Percentiles rank a stretch among this genome's conserved stretches.
phyloP scores from a whole-genome alignment of 345 rosid genomes.

The Arabis alpina region DNA sequence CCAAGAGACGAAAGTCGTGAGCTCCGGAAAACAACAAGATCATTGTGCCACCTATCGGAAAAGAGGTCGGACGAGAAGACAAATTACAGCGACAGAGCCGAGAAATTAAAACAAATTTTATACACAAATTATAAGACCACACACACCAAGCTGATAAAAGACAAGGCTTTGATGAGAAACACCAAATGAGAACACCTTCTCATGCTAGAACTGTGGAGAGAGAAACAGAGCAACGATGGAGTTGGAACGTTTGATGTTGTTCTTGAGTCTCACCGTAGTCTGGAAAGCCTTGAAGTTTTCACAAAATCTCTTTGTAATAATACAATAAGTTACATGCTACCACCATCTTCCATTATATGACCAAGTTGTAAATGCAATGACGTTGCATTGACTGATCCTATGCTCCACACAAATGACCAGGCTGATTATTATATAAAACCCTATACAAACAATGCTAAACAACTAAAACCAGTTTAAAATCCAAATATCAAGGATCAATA shows the following conservation, averaged over 20 bases:
- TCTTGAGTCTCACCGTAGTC: constrained; percentile 69
- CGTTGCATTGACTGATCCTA: constrained; percentile 13
- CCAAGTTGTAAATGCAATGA: not conserved
- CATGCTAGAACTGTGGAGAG: constrained; percentile 75
- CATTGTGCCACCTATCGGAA: constrained; percentile 61
- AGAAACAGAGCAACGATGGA: constrained; percentile 48
- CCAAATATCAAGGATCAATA: too few species aligned
- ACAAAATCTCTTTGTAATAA: constrained; percentile 73
- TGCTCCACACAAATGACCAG: constrained; percentile 41
- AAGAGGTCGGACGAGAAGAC: constrained; percentile 82
- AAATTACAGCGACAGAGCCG: constrained; percentile 69
- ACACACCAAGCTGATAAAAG: too few species aligned
- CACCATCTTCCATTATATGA: not conserved
- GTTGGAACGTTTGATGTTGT: constrained; percentile 52
- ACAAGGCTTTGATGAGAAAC: too few species aligned
- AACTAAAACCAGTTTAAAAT: too few species aligned
- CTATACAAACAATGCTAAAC: too few species aligned
- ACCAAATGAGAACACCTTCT: constrained; percentile 67
- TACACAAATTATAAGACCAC: too few species aligned
- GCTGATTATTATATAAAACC: too few species aligned
- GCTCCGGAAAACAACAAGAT: constrained; percentile 62
- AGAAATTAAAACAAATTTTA: too few species aligned
- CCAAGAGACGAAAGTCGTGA: constrained; percentile 72
- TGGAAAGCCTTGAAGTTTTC: constrained; percentile 61
- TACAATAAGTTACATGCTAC: constrained; percentile 51